Percentiles rank a stretch among this genome's conserved stretches.
These are phyloP conservation scores for Aspergillus nomiae DNA, from an alignment of 2,329 filamentous ascomycete species.

Conservation along the genomic window DNA sequence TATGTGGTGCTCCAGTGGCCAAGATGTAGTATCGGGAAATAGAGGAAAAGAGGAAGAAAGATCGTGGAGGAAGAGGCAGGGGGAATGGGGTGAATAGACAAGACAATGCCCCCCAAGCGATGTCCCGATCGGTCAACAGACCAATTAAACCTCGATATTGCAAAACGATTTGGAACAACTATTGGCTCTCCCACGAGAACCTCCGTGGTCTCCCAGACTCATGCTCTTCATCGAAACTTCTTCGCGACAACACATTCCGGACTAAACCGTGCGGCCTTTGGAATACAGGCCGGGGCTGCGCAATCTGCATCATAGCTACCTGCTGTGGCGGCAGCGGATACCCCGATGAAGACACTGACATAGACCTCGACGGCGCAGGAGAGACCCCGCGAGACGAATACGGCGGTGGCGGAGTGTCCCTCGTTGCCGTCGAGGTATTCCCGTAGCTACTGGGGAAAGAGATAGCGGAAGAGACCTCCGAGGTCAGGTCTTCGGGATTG, in stretches of 20 bases:
- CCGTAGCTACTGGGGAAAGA: constrained; percentile 48
- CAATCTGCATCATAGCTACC: constrained; percentile 31
- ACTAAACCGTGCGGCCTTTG: constrained; percentile 15
- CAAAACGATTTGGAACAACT: background rate
- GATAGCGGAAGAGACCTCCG: constrained; percentile 43
- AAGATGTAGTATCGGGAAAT: background rate
- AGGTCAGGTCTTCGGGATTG: constrained; percentile 31
- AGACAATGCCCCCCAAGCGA: background rate
- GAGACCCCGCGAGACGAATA: constrained; percentile 38
- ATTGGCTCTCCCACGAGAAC: constrained; percentile 33
- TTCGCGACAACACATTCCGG: constrained; percentile 1
- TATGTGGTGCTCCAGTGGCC: background rate
- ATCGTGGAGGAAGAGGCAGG: background rate
- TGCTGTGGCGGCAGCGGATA: constrained; percentile 9
- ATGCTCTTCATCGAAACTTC: constrained; percentile 7
- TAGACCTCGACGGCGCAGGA: constrained; percentile 33
- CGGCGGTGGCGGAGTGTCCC: constrained; percentile 45
- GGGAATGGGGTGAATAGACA: background rate
- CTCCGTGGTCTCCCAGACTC: constrained; percentile 8
- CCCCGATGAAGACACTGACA: constrained; percentile 32
- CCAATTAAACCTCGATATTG: background rate
- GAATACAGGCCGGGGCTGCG: constrained; percentile 30
- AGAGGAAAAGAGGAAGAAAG: background rate
- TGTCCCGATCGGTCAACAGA: background rate
- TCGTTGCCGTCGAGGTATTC: constrained; percentile 47